These are phyloP conservation scores for Xanthoconium purpureum DNA, from an alignment of 768 basidiomycete genomes.

Conservation along the genomic window DNA sequence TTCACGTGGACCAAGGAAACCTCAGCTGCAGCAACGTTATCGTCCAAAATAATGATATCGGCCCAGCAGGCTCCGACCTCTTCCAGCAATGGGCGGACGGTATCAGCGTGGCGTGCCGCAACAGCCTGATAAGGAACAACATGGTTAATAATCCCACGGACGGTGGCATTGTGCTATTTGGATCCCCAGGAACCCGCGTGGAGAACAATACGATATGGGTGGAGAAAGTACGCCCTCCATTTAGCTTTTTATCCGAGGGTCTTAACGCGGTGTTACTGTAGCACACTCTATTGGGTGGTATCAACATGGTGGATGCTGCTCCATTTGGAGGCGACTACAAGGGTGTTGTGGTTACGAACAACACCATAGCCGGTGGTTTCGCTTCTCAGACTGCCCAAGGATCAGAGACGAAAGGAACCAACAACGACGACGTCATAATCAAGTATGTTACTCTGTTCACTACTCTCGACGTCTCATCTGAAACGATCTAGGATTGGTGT, in stretches of 20 bases:
- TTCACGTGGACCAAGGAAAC: conserved; percentile 72
- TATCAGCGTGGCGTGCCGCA: conserved; percentile 68
- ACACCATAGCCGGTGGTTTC: conserved; percentile 67
- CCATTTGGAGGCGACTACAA: conserved; percentile 68
- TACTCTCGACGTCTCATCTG: conserved; percentile 1
- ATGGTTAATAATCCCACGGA: conserved; percentile 71
- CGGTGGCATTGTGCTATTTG: conserved; percentile 78
- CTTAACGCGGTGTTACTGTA: conserved; percentile 23
- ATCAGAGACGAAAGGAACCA: conserved; percentile 49
- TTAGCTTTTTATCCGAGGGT: not conserved
- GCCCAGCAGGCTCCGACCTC: conserved; percentile 64
- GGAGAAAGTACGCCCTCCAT: conserved; percentile 46
- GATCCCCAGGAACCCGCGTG: conserved; percentile 66
- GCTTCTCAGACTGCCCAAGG: conserved; percentile 44
- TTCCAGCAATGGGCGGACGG: conserved; percentile 83
- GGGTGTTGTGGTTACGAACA: conserved; percentile 62
- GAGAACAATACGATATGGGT: conserved; percentile 79
- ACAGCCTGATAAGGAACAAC: conserved; percentile 63
- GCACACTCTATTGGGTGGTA: conserved; percentile 71
- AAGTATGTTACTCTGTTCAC: conserved; percentile 47
- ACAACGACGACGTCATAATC: conserved; percentile 58
- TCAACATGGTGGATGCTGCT: conserved; percentile 72
- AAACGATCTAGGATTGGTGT: conserved; percentile 65
- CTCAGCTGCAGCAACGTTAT: conserved; percentile 60
- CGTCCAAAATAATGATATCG: conserved; percentile 81